Conservation (phyloP, 2,329 filamentous ascomycete species). For the Juglanconis sp. region DNA sequence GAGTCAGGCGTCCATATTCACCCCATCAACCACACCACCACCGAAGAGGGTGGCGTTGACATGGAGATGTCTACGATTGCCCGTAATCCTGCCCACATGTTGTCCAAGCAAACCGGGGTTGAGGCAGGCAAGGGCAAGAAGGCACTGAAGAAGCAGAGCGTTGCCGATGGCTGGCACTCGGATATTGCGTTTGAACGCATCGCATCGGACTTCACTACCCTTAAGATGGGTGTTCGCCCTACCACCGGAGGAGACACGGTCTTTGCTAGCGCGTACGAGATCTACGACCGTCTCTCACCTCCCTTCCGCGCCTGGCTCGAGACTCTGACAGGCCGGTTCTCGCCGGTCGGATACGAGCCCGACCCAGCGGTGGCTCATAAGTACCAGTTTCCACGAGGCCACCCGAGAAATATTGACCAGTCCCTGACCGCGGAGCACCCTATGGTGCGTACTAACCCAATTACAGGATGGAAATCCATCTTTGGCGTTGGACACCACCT, state of each 20-base stretch:
- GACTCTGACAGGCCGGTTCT: conserved; percentile 36
- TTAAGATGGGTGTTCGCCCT: conserved; percentile 42
- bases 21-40: too few relatives aligned
- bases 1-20: too few relatives aligned
- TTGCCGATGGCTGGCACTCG: conserved; percentile 24
- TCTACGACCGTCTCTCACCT: conserved; percentile 52
- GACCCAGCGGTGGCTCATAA: too few relatives aligned
- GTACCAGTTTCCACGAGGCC: too few relatives aligned
- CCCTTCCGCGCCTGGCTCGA: conserved; percentile 45
- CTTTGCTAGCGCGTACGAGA: conserved; percentile 49
- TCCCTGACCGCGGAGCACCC: conserved; percentile 50
- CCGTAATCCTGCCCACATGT: too few relatives aligned
- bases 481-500: conserved; percentile 26
- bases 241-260: conserved; percentile 43
- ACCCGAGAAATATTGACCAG: conserved; percentile 2
- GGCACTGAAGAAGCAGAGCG: too few relatives aligned
- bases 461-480: conserved; percentile 55
- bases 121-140: too few relatives aligned
- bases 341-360: too few relatives aligned
- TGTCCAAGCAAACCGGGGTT: too few relatives aligned
- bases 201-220: conserved; percentile 43
- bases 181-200: conserved; percentile 42
- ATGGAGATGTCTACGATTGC: too few relatives aligned
- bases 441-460: conserved; percentile 57
- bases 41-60: too few relatives aligned